Base-by-base conservation (phyloP, 1,139 yeast species). In the Blastobotrys apis region DNA sequence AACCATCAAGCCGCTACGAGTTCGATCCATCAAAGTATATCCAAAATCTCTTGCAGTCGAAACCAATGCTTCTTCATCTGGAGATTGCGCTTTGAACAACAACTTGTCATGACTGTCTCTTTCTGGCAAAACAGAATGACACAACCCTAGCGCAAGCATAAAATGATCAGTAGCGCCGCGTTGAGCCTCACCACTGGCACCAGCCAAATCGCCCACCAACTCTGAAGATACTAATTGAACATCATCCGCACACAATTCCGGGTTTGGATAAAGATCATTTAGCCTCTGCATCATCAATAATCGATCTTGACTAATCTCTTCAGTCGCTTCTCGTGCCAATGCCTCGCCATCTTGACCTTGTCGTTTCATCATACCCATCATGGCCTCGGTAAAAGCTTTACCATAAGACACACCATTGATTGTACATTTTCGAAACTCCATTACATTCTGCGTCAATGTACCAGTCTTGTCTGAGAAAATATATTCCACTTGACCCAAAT, bases 391-490 rank as follows among this genome's bases (percentile, higher is more conserved):
- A 60, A 87, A 92, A 0, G 97, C 97, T 54, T 84, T 73, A 32
- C 98, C 98, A 60, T 92, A 92, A 10, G 84, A 74, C 43, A 78
- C 77, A 35, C 97, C 97, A 58, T 79, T 78, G 49, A 92, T 82
- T 1, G 96, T 80, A 63, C 95, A 84, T 63, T 92, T 92, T 55
- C 87, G 86, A 66, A 88, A 90, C 62, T 90, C 96, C 97, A 92
- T 92, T 27, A 90, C 85, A 64, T 92, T 92, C 62, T 90, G 97
- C 1, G 98, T 92, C 55, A 92, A 72, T 0, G 98, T 92, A 48
- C 98, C 98, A 0, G 98, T 92, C 66, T 92, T 92, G 68, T 92
- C 97, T 59, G 95, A 85, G 66, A 92, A 92, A 36, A 92, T 81
- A 62, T 88, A 92, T 63, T 90, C 97, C 56, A 92, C 84, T 66